Evolutionary conservation across 179 eudicot species (phyloP).

Genomic region (Camellia oleifera): DNA sequence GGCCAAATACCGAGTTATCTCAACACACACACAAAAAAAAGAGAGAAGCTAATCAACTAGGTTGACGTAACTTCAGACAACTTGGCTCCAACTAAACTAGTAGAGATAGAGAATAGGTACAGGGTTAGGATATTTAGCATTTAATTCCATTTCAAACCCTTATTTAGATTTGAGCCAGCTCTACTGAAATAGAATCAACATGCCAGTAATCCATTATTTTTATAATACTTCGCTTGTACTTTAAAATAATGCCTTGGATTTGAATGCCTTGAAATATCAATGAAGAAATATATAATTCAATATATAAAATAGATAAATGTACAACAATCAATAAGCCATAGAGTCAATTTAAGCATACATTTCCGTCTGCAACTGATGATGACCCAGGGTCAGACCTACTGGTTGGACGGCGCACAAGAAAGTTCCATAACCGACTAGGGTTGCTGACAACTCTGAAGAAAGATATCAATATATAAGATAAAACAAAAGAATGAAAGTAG

Average conservation of each 20-base stretch:
- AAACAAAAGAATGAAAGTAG: background rate
- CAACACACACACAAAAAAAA: too few relatives aligned
- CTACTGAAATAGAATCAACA: too few relatives aligned
- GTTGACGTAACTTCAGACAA: too few relatives aligned
- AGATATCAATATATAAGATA: background rate
- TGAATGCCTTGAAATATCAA: slow-evolving; percentile 1
- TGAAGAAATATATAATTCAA: background rate
- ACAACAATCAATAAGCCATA: background rate
- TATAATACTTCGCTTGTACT: too few relatives aligned
- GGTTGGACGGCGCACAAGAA: slow-evolving; percentile 44
- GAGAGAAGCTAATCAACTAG: too few relatives aligned
- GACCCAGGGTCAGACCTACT: slow-evolving; percentile 45
- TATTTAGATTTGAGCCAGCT: too few relatives aligned
- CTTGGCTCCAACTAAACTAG: too few relatives aligned
- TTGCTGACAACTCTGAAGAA: slow-evolving; percentile 33
- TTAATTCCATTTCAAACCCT: too few relatives aligned
- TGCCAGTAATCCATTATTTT: too few relatives aligned
- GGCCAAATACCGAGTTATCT: too few relatives aligned
- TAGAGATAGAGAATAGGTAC: too few relatives aligned
- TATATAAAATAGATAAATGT: background rate
- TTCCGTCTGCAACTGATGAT: slow-evolving; percentile 30
- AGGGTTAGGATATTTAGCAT: too few relatives aligned
- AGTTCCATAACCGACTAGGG: slow-evolving; percentile 69
- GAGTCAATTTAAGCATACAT: slow-evolving; percentile 32
- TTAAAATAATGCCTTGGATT: background rate